Percentiles rank a stretch among this genome's conserved stretches.
Conservation (phyloP, 306 rosid genomes). For the Datisca glomerata region DNA sequence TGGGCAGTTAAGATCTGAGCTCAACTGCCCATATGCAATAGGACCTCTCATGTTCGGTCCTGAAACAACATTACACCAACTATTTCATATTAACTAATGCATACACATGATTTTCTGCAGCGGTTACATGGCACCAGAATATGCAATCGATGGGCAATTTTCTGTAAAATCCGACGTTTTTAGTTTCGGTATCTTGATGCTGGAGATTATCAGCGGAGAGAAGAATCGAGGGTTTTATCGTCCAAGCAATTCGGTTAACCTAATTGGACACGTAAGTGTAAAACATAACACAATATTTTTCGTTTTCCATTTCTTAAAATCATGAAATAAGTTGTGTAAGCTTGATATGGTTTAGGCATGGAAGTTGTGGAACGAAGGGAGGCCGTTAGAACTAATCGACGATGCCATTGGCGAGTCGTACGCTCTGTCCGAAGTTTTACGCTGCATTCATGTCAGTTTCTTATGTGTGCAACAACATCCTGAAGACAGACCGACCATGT, state of each 20-base stretch:
- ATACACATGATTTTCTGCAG: too few species aligned
- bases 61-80: too few species aligned
- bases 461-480: slow-evolving; percentile 17
- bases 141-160: slow-evolving; percentile 17
- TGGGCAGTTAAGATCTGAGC: too few species aligned
- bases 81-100: too few species aligned
- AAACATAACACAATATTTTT: too few species aligned
- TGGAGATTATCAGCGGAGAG: slow-evolving; percentile 37
- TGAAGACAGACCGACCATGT: slow-evolving; percentile 26
- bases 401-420: neutral
- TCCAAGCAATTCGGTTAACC: slow-evolving; percentile 14
- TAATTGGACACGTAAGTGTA: slow-evolving; percentile 18
- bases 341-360: slow-evolving; percentile 14
- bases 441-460: slow-evolving; percentile 18
- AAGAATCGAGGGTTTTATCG: slow-evolving; percentile 19
- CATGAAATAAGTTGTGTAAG: too few species aligned
- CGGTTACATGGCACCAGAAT: slow-evolving; percentile 34
- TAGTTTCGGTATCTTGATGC: slow-evolving; percentile 36
- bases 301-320: too few species aligned
- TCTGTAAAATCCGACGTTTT: slow-evolving; percentile 31
- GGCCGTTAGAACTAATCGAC: slow-evolving; percentile 14
- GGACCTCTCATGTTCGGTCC: too few species aligned
- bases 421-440: slow-evolving; percentile 6
- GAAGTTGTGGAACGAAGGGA: slow-evolving; percentile 15
- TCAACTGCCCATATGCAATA: too few species aligned